Evolutionary conservation across 2,329 filamentous ascomycete genomes (phyloP).

Genomic region (Trichoderma aggressivum): DNA sequence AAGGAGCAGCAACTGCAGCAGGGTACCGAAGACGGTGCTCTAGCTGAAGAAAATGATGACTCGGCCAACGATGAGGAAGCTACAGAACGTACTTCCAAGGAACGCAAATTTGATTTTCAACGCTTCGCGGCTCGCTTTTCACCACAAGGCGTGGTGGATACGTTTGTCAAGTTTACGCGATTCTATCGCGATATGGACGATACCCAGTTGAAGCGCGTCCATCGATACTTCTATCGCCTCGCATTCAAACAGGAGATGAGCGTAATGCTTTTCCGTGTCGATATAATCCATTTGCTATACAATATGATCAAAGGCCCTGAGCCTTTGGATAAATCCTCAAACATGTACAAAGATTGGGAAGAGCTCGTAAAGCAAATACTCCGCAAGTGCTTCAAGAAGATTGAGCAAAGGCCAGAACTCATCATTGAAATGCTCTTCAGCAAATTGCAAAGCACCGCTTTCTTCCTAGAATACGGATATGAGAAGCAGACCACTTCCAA

Average conservation of each 20-base stretch:
- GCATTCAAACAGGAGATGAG: conserved; percentile 93
- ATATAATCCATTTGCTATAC: conserved; percentile 84
- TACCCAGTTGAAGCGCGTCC: conserved; percentile 82
- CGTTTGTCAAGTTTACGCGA: conserved; percentile 75
- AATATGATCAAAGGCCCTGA: conserved; percentile 88
- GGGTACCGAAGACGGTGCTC: conserved; percentile 40
- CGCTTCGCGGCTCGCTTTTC: conserved; percentile 78
- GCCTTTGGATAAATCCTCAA: conserved; percentile 62
- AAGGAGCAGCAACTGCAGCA: conserved; percentile 52
- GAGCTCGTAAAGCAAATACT: conserved; percentile 83
- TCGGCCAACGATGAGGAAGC: conserved; percentile 68
- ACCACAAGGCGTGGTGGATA: conserved; percentile 81
- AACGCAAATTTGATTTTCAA: conserved; percentile 92
- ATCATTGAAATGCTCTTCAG: conserved; percentile 93
- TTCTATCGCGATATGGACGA: conserved; percentile 78
- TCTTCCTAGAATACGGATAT: conserved; percentile 86
- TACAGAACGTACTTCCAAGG: conserved; percentile 68
- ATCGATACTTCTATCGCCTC: conserved; percentile 90
- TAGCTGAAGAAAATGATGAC: conserved; percentile 62
- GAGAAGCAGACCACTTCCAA: conserved; percentile 73
- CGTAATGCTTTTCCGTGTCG: conserved; percentile 83
- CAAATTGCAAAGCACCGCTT: conserved; percentile 78
- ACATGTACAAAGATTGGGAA: conserved; percentile 85
- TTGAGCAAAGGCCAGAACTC: conserved; percentile 79
- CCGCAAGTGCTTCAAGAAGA: conserved; percentile 75